A percentile compares a stretch with the other conserved stretches of the same genome.
Evolutionary conservation across 768 basidiomycete species (phyloP).

Genomic region (Kwoniella sp.): DNA sequence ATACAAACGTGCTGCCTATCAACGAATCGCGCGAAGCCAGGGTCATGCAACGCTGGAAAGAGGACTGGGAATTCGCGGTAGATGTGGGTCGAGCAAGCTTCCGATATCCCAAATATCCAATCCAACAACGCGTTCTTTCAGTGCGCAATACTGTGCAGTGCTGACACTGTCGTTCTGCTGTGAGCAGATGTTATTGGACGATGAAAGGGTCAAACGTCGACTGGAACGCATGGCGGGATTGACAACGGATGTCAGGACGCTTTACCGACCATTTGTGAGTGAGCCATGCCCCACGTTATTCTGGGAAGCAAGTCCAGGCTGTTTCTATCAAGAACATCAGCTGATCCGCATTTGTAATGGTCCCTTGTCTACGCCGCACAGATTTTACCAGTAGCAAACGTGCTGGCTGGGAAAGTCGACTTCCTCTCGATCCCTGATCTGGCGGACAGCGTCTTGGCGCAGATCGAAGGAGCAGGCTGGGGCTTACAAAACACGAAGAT

Average conservation of each 20-base stretch:
- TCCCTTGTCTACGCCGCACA: neutral
- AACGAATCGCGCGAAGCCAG: slow-evolving; percentile 22
- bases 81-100: slow-evolving; percentile 57
- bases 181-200: slow-evolving; percentile 27
- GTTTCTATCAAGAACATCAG: too few species aligned
- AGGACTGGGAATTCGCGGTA: slow-evolving; percentile 64
- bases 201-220: slow-evolving; percentile 22
- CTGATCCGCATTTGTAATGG: too few species aligned
- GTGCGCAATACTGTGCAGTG: too few species aligned
- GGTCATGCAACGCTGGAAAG: slow-evolving; percentile 62
- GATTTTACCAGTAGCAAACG: slow-evolving; percentile 31
- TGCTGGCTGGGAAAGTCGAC: slow-evolving; percentile 23
- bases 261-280: slow-evolving; percentile 51
- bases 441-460: slow-evolving; percentile 27
- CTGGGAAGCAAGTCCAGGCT: neutral
- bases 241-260: slow-evolving; percentile 49
- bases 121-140: too few species aligned
- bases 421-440: slow-evolving; percentile 24
- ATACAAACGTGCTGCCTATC: neutral
- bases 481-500: slow-evolving; percentile 43
- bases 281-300: neutral
- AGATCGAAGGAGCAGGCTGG: slow-evolving; percentile 50
- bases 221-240: slow-evolving; percentile 42
- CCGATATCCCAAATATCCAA: too few species aligned
- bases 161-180: slow-evolving; percentile 5